Evolutionary conservation across 441 rosid species (phyloP), one percentile per base, ranked within the genome.

Genomic region (Populus tomentosa): DNA sequence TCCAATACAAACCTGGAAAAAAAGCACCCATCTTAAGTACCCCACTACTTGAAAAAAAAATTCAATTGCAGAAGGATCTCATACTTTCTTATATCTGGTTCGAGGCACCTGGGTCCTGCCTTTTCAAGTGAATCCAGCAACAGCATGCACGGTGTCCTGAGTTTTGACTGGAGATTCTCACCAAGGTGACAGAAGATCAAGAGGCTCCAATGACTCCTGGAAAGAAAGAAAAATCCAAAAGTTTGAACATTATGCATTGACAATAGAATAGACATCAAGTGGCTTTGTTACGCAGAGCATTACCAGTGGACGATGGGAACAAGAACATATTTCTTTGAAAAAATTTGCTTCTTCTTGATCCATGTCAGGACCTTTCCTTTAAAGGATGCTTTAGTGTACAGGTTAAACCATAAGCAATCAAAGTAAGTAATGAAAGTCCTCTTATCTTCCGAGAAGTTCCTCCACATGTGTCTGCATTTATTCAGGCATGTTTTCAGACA

Each of bases 171-270:
- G 69, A 85, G 85, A 62, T 74, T 77, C 79, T 87, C 92, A 14
- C 92, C 92, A 75, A 95, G 87, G 77, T 95, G 88, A 77, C 98
- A 95, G 79, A 95, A 88, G 77, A 95, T 93, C 89, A 95, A 86
- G 79, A 95, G 92, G 80, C 79, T 85, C 98, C 99, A 95, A 61
- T 93, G 98, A 70, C 90, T 75, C 98, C 97, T 95, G 53, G 53
- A 77, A 28, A 77, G 65, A 71, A 63, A 50, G 40, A 21, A 42
- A 76, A 38, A 20, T 23, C 68, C 53, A 56, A 26, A 75, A 24
- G 66, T 76, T 66, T 68, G 76, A 68, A 40, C 3, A 32, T 26
- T n/a, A 67, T 77, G 67, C 36, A 53, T 26, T 16, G 24, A 67
- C 18, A 71, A 67, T 62, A 67, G 63, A 28, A 63, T 28, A 33